Evolutionary conservation across 2,329 filamentous ascomycete species (phyloP), one percentile per base, ranked within the genome.

Genomic region (Botrytis byssoidea): DNA sequence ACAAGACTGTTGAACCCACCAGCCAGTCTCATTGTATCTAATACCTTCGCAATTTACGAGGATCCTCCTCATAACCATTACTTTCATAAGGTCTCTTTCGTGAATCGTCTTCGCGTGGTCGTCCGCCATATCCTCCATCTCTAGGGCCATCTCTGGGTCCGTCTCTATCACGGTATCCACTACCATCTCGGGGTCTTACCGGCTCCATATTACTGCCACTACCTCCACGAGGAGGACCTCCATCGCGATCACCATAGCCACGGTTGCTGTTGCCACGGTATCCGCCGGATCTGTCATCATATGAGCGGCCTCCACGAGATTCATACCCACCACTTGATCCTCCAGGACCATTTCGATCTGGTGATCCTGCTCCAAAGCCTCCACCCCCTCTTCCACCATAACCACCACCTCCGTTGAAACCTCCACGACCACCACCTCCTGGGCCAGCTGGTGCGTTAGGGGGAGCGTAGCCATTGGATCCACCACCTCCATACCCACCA

Each of bases 31-130:
- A 75, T 73, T 82, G 81, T 81, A 81, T 81, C 84, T 85, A 90
- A 83, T 91, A 91, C 76, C 89, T 88, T 76, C 89, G 88, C 75
- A 91, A 81, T 83, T 91, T 91, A 74, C 81, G 83, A 68, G 89
- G 88, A 83, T 97, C 95, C 81, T 97, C 94, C 70, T 97, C 94
- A 83, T 92, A 94, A 70, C 90, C 87, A 70, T 97, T 94, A 83
- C 76, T 75, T 61, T 90, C 88, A 81, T 84, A 80, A 75, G 82
- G 83, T 81, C 87, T 83, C 83, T 89, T 88, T 64, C 87, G 82
- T 61, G 89, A 80, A 65, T 84, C 83, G 74, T 87, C 85, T 73
- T 88, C 83, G 74, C 86, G 87, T 77, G 89, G 86, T 79, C 87
- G 82, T 82, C 88, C 87, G 70, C 87, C 82, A 80, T 83, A 78